These are phyloP conservation scores for Rhodocollybia butyracea DNA, from an alignment of 768 basidiomycete genomes.

Conservation along the genomic window DNA sequence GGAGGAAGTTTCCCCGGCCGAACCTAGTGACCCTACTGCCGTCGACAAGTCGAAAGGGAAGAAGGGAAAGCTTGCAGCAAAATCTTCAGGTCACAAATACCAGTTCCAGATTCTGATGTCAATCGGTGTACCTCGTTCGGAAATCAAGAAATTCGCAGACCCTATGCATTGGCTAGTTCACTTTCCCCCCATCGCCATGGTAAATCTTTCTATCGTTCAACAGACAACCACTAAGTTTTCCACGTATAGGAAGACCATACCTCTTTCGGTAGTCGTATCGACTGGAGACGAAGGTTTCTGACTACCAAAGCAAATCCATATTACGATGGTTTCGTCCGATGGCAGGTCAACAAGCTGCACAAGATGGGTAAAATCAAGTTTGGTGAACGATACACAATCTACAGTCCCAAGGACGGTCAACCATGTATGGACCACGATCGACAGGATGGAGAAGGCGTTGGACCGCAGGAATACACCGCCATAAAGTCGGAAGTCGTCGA, in stretches of 20 bases:
- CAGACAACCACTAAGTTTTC: neutral
- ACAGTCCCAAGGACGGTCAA: slow-evolving; percentile 97
- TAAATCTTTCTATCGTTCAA: slow-evolving; percentile 29
- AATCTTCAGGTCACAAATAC: slow-evolving; percentile 90
- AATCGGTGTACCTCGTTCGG: slow-evolving; percentile 80
- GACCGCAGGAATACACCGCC: slow-evolving; percentile 93
- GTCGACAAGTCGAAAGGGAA: slow-evolving; percentile 74
- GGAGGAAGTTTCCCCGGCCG: slow-evolving; percentile 37
- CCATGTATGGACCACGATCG: slow-evolving; percentile 99
- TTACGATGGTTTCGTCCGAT: slow-evolving; percentile 94
- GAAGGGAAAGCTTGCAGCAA: slow-evolving; percentile 92
- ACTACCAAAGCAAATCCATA: slow-evolving; percentile 97
- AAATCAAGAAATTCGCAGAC: slow-evolving; percentile 97
- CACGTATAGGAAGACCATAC: slow-evolving; percentile 61
- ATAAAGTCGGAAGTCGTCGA: slow-evolving; percentile 91
- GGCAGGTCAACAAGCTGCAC: slow-evolving; percentile 95
- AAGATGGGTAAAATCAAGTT: slow-evolving; percentile 92
- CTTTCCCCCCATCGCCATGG: slow-evolving; percentile 94
- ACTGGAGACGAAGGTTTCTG: slow-evolving; percentile 94
- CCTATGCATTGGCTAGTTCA: slow-evolving; percentile 90
- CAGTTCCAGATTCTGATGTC: slow-evolving; percentile 99
- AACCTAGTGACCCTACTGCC: slow-evolving; percentile 35
- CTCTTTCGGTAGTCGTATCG: slow-evolving; percentile 89
- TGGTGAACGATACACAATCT: slow-evolving; percentile 97
- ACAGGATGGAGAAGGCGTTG: slow-evolving; percentile 88